Evolutionary conservation across 176 grass and related monocot species (phyloP).

Genomic region (Eleusine indica): DNA sequence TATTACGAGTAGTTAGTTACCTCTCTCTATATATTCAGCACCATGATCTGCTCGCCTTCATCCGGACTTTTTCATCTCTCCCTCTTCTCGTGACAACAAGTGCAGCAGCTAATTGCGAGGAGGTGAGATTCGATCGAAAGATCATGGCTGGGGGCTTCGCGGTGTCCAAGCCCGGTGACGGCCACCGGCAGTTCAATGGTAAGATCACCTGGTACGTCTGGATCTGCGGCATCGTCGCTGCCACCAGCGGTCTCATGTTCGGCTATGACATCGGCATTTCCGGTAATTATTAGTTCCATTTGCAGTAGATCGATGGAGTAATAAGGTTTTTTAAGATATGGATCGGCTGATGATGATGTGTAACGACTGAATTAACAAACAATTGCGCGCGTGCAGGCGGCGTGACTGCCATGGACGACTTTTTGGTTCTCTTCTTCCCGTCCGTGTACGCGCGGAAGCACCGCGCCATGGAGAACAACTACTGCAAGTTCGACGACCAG

Average conservation of each 20-base stretch:
- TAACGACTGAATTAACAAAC: not conserved
- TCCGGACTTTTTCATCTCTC: too few species aligned
- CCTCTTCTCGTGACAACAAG: too few species aligned
- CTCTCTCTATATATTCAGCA: too few species aligned
- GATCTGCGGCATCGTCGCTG: conserved; percentile 60
- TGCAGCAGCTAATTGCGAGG: not conserved
- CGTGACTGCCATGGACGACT: conserved; percentile 72
- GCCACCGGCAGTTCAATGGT: conserved; percentile 45
- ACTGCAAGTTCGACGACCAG: conserved; percentile 78
- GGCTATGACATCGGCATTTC: conserved; percentile 85
- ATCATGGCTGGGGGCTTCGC: conserved; percentile 33
- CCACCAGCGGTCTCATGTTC: conserved; percentile 75
- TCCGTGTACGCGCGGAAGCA: conserved; percentile 53
- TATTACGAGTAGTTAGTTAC: too few species aligned
- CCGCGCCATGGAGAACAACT: conserved; percentile 57
- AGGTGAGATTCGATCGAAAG: too few species aligned
- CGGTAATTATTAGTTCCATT: conserved; percentile 5
- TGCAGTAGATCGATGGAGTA: not conserved
- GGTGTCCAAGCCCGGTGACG: conserved; percentile 1
- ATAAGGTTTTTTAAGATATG: too few species aligned
- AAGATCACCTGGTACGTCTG: conserved; percentile 64
- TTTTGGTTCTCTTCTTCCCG: conserved; percentile 57
- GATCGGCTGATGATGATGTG: not conserved
- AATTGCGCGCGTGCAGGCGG: conserved; percentile 37
- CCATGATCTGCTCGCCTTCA: too few species aligned